Percentiles rank a stretch among this genome's conserved stretches.
Conservation (phyloP, 2,329 filamentous ascomycete species). For the Alternaria postmessia region DNA sequence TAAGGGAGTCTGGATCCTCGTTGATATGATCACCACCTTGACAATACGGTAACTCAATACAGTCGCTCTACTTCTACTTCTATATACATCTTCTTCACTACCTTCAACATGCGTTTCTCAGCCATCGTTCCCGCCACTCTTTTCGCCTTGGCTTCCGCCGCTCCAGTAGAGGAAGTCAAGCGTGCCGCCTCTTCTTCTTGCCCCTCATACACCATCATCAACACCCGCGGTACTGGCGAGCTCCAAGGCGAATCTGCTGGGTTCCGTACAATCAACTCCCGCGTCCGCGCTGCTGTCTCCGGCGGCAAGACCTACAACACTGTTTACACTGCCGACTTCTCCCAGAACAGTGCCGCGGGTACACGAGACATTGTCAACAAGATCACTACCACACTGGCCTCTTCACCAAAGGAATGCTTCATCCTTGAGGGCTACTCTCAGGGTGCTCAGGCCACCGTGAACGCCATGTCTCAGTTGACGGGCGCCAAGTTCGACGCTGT, state of each 20-base stretch:
- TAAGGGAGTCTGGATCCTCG: not conserved
- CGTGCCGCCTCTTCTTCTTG: slow-evolving; percentile 16
- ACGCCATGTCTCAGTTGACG: slow-evolving; percentile 44
- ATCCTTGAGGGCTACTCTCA: slow-evolving; percentile 51
- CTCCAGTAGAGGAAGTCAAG: slow-evolving; percentile 11
- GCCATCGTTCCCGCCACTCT: slow-evolving; percentile 16
- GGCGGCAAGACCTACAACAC: slow-evolving; percentile 49
- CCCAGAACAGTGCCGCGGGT: slow-evolving; percentile 31
- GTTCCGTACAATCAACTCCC: slow-evolving; percentile 48
- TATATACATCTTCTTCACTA: not conserved
- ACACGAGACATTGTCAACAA: slow-evolving; percentile 40
- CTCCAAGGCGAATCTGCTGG: slow-evolving; percentile 26
- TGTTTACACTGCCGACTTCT: slow-evolving; percentile 41
- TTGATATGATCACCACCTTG: not conserved
- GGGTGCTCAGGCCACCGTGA: slow-evolving; percentile 48
- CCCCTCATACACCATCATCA: slow-evolving; percentile 35
- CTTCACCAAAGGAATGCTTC: slow-evolving; percentile 44
- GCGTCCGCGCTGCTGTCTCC: slow-evolving; percentile 33
- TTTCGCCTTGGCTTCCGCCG: slow-evolving; percentile 18
- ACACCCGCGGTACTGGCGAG: slow-evolving; percentile 34
- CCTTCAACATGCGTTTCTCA: slow-evolving; percentile 23
- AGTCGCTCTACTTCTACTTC: not conserved
- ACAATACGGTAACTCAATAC: not conserved
- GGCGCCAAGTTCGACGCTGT: slow-evolving; percentile 46
- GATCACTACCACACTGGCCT: slow-evolving; percentile 33